Evolutionary conservation across 2,329 filamentous ascomycete genomes (phyloP), one percentile per base, ranked within the genome.

Genomic region (Alternaria sp.): DNA sequence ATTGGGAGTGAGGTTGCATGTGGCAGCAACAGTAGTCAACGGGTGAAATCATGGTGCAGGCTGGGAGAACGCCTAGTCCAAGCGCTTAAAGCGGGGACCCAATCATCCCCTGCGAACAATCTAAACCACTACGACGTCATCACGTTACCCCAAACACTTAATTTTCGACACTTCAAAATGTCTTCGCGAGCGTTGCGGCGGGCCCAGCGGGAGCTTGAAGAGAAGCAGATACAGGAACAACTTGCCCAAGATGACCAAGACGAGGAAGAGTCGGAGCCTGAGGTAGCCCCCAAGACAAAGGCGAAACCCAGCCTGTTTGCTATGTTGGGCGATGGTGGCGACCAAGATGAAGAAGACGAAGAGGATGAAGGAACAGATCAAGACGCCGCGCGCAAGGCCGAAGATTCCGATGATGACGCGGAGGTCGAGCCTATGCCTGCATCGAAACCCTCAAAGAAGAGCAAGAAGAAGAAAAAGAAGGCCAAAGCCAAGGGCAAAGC

Each of bases 161-260:
- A 68, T 57, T 65, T 62, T 66, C 40, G 25, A 49, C 15, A 15
- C 49, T 28, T 6, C 49, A 69, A 52, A 43, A 91, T 91, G 89
- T 90, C 89, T 46, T 88, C 88, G 17, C 85, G 89, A 68, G 88
- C 89, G n/a, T 79, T 91, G 57, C 85, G 89, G 25, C 88, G 88
- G 74, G 83, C 88, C 59, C 88, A 90, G 74, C 85, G 85, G 67
- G 86, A 89, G 81, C 85, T 85, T 62, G 88, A 89, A 73, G 84
- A 87, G 75, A 84, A 85, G 72, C 82, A 85, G 67, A 82, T 84
- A 66, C 79, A 84, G 26, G 73, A 79, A 52, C 70, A 71, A 65
- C 73, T 80, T 13, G 76, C 78, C 50, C 76, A 81, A 43, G 71
- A 71, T 46, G 66, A 69, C 25, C 65, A 77, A 19, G 75, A 80